A percentile compares a stretch with the other conserved stretches of the same genome.
These are phyloP conservation scores for Linderniella brevidens DNA, from an alignment of 257 asterid genomes.

Conservation along the genomic window DNA sequence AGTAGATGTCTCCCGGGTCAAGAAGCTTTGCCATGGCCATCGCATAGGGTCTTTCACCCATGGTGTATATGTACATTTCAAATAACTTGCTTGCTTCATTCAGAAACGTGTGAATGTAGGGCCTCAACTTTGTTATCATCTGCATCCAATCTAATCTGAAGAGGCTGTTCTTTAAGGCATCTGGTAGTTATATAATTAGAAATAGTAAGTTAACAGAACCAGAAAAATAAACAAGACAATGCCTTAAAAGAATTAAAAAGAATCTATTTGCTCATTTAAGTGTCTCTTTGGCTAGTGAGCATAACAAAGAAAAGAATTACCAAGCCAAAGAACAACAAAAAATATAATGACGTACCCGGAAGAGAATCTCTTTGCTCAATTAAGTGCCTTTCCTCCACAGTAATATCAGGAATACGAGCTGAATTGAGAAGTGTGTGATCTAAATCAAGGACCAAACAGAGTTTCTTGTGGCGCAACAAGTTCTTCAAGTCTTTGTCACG, in stretches of 20 bases:
- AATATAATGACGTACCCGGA: conserved; percentile 36
- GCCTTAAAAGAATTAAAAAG: not conserved
- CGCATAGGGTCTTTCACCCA: conserved; percentile 93
- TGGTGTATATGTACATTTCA: conserved; percentile 88
- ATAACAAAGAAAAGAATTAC: conserved; percentile 3
- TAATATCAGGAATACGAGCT: conserved; percentile 37
- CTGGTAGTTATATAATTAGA: conserved; percentile 24
- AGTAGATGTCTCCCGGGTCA: conserved; percentile 59
- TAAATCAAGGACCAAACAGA: conserved; percentile 70
- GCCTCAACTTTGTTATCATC: conserved; percentile 96
- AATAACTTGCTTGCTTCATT: conserved; percentile 60
- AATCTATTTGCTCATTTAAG: conserved; percentile 4
- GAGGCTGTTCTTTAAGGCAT: conserved; percentile 40
- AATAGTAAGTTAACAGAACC: conserved; percentile 11
- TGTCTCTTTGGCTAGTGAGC: not conserved
- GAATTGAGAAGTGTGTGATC: conserved; percentile 85
- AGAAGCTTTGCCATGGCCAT: conserved; percentile 74
- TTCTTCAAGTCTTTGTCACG: conserved; percentile 59
- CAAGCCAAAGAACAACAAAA: conserved; percentile 2
- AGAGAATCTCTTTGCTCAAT: conserved; percentile 27
- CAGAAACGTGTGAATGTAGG: conserved; percentile 61
- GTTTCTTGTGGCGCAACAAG: conserved; percentile 38
- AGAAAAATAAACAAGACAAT: conserved; percentile 1
- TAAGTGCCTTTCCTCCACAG: conserved; percentile 41
- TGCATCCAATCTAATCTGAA: conserved; percentile 51